Evolutionary conservation across 2,329 filamentous ascomycete species (phyloP).

Genomic region (Ophiostoma ulmi): DNA sequence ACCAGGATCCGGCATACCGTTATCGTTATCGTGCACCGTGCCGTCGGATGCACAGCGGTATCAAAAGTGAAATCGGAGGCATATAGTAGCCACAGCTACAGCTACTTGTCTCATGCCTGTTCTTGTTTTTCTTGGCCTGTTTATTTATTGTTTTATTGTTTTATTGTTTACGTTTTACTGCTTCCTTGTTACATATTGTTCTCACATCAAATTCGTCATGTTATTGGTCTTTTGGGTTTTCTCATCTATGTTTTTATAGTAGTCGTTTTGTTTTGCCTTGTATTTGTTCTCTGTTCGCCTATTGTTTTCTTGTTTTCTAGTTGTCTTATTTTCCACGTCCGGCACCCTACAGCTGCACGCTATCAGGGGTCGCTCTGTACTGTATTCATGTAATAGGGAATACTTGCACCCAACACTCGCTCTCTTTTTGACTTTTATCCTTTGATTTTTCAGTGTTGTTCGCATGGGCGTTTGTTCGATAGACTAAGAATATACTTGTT

Average conservation of each 20-base stretch:
- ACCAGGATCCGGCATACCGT: neutral
- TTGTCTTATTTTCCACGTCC: neutral
- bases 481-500: constrained; percentile 8
- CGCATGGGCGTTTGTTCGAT: neutral
- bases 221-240: constrained; percentile 8
- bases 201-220: constrained; percentile 2
- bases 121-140: neutral
- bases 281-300: neutral
- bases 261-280: neutral
- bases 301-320: neutral
- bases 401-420: neutral
- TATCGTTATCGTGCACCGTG: neutral
- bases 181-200: constrained; percentile 13
- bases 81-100: neutral
- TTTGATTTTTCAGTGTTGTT: neutral
- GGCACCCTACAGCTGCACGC: neutral
- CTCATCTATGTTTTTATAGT: neutral
- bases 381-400: neutral
- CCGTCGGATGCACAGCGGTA: neutral
- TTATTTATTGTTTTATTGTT: neutral
- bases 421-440: neutral
- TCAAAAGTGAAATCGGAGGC: neutral
- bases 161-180: constrained; percentile 11
- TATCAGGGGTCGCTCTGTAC: neutral
- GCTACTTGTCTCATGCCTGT: neutral